Evolutionary conservation across 1,284 basidiomycete species (phyloP).

Genomic region (Volvariella volvacea): DNA sequence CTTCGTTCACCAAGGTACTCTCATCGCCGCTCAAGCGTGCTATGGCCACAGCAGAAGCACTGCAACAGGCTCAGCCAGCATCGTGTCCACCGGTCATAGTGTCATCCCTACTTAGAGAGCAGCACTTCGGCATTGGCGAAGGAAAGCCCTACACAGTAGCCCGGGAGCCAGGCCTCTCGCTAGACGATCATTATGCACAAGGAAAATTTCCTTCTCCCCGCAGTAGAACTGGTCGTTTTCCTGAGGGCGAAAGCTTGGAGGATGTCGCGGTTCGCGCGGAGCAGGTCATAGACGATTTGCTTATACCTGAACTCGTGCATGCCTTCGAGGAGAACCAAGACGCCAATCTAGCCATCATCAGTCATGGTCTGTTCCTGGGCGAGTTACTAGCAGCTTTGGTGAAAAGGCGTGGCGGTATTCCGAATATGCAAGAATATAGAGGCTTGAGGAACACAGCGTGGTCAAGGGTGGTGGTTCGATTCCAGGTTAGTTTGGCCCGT

Average conservation of each 20-base stretch:
- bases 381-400: conserved; percentile 53
- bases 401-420: conserved; percentile 18
- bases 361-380: conserved; percentile 75
- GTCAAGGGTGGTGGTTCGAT: conserved; percentile 48
- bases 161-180: conserved; percentile 26
- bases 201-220: conserved; percentile 46
- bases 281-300: conserved; percentile 47
- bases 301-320: conserved; percentile 54
- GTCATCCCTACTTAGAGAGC: conserved; percentile 53
- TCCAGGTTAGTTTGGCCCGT: conserved; percentile 29
- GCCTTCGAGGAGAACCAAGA: conserved; percentile 26
- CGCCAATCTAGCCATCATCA: conserved; percentile 65
- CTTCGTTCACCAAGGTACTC: conserved; percentile 62
- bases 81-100: conserved; percentile 51
- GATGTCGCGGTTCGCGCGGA: conserved; percentile 63
- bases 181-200: conserved; percentile 44
- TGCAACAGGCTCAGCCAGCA: conserved; percentile 35
- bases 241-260: conserved; percentile 66
- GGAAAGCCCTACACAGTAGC: conserved; percentile 44
- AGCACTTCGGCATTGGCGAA: conserved; percentile 71
- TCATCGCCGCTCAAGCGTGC: conserved; percentile 80
- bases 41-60: conserved; percentile 57
- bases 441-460: conserved; percentile 69
- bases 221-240: conserved; percentile 51
- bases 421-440: conserved; percentile 29